Base-by-base conservation (phyloP, 345 rosid species). In the Gossypium arboreum region DNA sequence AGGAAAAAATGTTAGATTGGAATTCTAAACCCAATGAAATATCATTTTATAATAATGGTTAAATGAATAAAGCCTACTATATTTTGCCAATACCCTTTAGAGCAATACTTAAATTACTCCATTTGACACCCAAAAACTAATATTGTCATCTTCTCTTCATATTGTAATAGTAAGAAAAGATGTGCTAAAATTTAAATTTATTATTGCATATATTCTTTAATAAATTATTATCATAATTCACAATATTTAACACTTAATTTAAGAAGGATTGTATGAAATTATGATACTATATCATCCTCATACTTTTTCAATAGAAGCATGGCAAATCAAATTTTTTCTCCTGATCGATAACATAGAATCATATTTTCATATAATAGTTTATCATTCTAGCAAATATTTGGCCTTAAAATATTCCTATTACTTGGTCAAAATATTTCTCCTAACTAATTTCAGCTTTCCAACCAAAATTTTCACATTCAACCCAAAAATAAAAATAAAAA, bases 301-400 rank as follows among this genome's bases (percentile, higher is more conserved):
- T 29, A 0, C 0, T 0, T 29, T 4, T 34, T 0, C 0, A 34
- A 29, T 29, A 29, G 0, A 0, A 29, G 0, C 0, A 29, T 3
- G 0, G 3, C 0, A 29, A 29, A 4, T 4, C 6, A 34, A 0
- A 4, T 4, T 34, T 34, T 29, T 34, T 1, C 3, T 29, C 1
- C 0, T n/a, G 0, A 34, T 34, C 4, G 0, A 34, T 4, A 34
- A 4, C 0, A 0, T 34, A 0, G 0, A 34, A 34, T 0, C 1
- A 34, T 1, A 34, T 0, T 34, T 34, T 34, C 0, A 34, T 34
- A 34, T 34, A 34, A 3, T 29, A 0, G 0, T 29, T 29, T 4
- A 4, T 3, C 5, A 29, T 29, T 3, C 50, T 1, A 4, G 59
- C 9, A 20, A 29, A 65, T 9, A 1, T 43, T 2, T 7, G 0